Evolutionary conservation across 2,329 filamentous ascomycete genomes (phyloP).

Genomic region (Nothophoma quercina): DNA sequence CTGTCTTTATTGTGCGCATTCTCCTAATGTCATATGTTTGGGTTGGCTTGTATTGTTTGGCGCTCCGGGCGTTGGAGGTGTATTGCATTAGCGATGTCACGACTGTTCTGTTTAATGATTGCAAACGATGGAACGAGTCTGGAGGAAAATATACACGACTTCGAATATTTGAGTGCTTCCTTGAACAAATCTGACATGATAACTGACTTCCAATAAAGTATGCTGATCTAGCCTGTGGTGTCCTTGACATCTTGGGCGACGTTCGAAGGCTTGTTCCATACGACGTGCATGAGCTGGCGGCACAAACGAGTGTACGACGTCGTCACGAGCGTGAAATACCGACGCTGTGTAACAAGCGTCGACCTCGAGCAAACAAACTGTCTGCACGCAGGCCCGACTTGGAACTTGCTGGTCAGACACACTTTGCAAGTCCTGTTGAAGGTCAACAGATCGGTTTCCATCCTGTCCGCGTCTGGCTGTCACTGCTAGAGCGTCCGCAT

Average conservation of each 20-base stretch:
- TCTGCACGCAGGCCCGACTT: background rate
- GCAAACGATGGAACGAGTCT: slow-evolving; percentile 9
- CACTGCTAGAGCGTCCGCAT: too few relatives aligned
- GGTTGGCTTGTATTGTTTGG: slow-evolving; percentile 11
- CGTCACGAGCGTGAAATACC: too few relatives aligned
- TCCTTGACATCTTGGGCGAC: too few relatives aligned
- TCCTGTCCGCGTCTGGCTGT: too few relatives aligned
- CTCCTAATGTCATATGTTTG: slow-evolving; percentile 4
- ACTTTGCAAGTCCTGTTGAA: too few relatives aligned
- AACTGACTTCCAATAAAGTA: too few relatives aligned
- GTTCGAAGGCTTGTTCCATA: too few relatives aligned
- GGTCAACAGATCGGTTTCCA: too few relatives aligned
- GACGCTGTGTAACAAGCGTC: background rate
- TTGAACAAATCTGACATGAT: too few relatives aligned
- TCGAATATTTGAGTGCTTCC: background rate
- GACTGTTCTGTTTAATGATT: slow-evolving; percentile 9
- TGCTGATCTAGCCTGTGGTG: too few relatives aligned
- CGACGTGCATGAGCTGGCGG: background rate
- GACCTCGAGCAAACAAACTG: slow-evolving; percentile 3
- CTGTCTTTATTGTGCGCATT: slow-evolving; percentile 4
- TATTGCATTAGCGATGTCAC: slow-evolving; percentile 6
- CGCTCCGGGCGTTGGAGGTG: slow-evolving; percentile 1
- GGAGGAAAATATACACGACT: slow-evolving; percentile 5
- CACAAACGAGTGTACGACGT: too few relatives aligned
- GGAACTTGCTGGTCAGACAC: background rate